Base-by-base conservation (phyloP, 2,329 filamentous ascomycete species). In the Fusarium austroafricanum region DNA sequence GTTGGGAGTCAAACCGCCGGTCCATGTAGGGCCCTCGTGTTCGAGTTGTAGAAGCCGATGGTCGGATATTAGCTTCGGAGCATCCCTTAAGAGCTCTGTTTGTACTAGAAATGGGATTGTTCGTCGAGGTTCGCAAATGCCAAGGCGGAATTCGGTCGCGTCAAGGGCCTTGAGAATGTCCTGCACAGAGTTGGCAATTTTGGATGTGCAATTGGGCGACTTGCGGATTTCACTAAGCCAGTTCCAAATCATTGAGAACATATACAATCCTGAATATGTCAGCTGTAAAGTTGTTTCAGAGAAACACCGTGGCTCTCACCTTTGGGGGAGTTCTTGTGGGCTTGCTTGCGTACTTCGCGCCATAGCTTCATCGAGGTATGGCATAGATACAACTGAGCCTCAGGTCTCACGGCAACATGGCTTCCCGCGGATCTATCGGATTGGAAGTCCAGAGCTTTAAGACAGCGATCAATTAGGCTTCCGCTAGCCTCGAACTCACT, bases 21-120 rank as follows among this genome's bases (percentile, higher is more conserved):
- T 94, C 91, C 77, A 94, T 84, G 72, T 91, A 93, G 0, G 91
- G 91, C 0, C 91, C 91, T 47, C 90, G 73, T 91, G 82, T 10
- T 86, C 77, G 12, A 94, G 80, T 72, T 94, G 91, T 62, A 94
- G 92, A 18, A 65, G 29, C 26, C 49, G 61, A 37, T 47, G 28
- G n/a, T 67, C 49, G 15, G 42, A 21, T 18, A 59, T 10, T 14
- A 55, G 37, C 10, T 53, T 38, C 6, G 37, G 15, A 5, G 9
- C 18, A 31, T 64, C 29, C 11, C 29, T 49, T 8, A 54, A 18
- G 3, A 20, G 6, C 20, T 50, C 31, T 17, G 39, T 20, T 5
- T 35, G 35, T 12, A 57, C 15, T 14, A 7, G 11, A 26, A 72
- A 71, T 11, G 68, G 62, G 33, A 66, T 39, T 2, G 14, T 18